A percentile compares a stretch with the other conserved stretches of the same genome.
Conservation (phyloP, 768 basidiomycete genomes). For the Gautieria morchelliformis region DNA sequence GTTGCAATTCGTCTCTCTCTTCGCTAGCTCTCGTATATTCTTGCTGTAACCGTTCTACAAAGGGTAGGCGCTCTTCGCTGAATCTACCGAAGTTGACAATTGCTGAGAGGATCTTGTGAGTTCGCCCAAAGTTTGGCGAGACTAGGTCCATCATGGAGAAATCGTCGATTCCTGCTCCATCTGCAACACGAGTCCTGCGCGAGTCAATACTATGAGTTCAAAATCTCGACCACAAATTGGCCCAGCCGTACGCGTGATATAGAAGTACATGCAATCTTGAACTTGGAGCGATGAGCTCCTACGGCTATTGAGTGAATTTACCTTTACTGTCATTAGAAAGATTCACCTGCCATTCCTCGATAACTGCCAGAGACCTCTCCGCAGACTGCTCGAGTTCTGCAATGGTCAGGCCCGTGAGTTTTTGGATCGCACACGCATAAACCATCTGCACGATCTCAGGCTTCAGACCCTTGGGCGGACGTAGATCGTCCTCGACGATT, state of each 20-base stretch:
- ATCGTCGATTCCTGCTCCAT: constrained; percentile 63
- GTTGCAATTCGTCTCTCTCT: constrained; percentile 53
- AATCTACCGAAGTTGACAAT: constrained; percentile 94
- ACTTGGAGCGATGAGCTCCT: constrained; percentile 62
- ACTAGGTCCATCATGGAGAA: constrained; percentile 70
- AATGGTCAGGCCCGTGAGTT: constrained; percentile 47
- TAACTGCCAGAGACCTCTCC: constrained; percentile 40
- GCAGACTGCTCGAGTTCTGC: constrained; percentile 51
- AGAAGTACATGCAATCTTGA: constrained; percentile 55
- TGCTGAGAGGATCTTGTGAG: constrained; percentile 67
- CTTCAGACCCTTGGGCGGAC: constrained; percentile 5
- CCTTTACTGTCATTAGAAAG: neutral
- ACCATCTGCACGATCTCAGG: constrained; percentile 5
- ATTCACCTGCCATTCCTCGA: constrained; percentile 47
- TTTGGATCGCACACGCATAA: constrained; percentile 5
- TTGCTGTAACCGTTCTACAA: constrained; percentile 53
- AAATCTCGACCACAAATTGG: neutral
- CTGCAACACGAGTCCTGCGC: constrained; percentile 56
- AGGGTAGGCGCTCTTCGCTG: constrained; percentile 59
- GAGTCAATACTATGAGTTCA: neutral
- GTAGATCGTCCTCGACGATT: constrained; percentile 1
- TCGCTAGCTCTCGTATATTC: constrained; percentile 45
- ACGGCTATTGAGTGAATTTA: neutral
- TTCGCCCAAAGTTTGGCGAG: constrained; percentile 65
- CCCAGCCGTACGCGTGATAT: constrained; percentile 50